Evolutionary conservation across 371 early-diverging fungal genomes (phyloP), one percentile per base, ranked within the genome.

Genomic region (Mucor indicus): DNA sequence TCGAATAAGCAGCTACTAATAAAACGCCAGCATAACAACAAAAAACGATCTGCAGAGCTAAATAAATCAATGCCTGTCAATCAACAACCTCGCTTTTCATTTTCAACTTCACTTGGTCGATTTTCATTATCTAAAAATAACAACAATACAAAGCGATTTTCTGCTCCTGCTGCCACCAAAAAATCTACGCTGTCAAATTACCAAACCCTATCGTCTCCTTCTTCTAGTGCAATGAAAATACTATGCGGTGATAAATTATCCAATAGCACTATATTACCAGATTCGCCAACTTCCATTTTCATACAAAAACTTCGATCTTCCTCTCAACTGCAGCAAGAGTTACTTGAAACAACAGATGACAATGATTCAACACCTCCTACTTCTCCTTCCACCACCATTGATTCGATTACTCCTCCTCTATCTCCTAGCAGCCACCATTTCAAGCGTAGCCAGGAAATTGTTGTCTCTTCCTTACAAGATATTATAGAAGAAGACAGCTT

Each of bases 91-190:
- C 36, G 48, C 3, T 51, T 48, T 23, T 51, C 52, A 20, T 20
- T 57, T 1, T 27, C 48, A 15, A 36, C 47, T 7, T 57, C 58
- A 4, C 27, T 57, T 7, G 47, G 47, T 22, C 52, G 58, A 37
- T 43, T 57, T 25, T 46, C 57, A 17, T 37, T 51, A 31, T 35
- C 40, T 16, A 47, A 36, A 31, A 43, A 44, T 36, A 36, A 16
- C 10, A 17, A 25, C 1, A 22, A 22, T 23, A 15, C 17, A 29
- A 37, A 36, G 15, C 25, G 29, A 5, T 20, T 38, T 37, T 15
- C 20, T 16, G 12, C 15, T 41, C 22, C 25, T 42, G 19, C 12
- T 15, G n/a, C n/a, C 31, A 22, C 38, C n/a, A 38, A 38, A 1
- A 35, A 12, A 22, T 35, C 11, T 35, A 39, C 5, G 11, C 5